Conservation (phyloP, 2,329 filamentous ascomycete genomes). For the Colletotrichum gigasporum region DNA sequence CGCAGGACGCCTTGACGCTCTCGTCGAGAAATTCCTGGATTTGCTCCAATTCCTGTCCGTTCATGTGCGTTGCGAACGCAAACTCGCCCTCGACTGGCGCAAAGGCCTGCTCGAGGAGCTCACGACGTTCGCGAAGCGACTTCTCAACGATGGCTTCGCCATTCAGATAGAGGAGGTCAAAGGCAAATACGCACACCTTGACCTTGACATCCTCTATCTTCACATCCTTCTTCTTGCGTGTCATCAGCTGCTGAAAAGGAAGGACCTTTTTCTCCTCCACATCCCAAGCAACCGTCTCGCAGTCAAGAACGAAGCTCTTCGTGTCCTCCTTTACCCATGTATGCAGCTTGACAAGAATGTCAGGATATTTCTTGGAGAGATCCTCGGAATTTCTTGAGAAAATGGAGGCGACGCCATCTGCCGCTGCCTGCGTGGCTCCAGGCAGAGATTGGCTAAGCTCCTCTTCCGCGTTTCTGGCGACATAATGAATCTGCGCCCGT, state of each 20-base stretch:
- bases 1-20: conserved; percentile 93
- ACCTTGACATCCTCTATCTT: conserved; percentile 95
- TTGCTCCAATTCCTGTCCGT: conserved; percentile 90
- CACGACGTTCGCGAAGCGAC: conserved; percentile 83
- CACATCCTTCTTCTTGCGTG: conserved; percentile 95
- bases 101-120: conserved; percentile 79
- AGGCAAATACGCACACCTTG: conserved; percentile 96
- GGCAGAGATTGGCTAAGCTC: conserved; percentile 72
- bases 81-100: conserved; percentile 87
- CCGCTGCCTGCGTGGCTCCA: conserved; percentile 71
- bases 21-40: conserved; percentile 95
- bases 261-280: conserved; percentile 93
- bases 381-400: conserved; percentile 99
- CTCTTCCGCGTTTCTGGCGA: conserved; percentile 80
- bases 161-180: conserved; percentile 93
- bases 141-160: conserved; percentile 90
- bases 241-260: conserved; percentile 98
- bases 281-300: conserved; percentile 98
- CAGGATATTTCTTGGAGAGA: conserved; percentile 95
- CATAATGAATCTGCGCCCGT: conserved; percentile 97
- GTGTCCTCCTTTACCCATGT: conserved; percentile 91
- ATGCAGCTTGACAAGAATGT: conserved; percentile 87
- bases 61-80: conserved; percentile 84
- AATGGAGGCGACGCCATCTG: conserved; percentile 84
- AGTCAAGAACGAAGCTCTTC: conserved; percentile 97